A percentile compares a stretch with the other conserved stretches of the same genome.
Conservation (phyloP, 2,329 filamentous ascomycete species). For the Aspergillus brunneoviolaceus region DNA sequence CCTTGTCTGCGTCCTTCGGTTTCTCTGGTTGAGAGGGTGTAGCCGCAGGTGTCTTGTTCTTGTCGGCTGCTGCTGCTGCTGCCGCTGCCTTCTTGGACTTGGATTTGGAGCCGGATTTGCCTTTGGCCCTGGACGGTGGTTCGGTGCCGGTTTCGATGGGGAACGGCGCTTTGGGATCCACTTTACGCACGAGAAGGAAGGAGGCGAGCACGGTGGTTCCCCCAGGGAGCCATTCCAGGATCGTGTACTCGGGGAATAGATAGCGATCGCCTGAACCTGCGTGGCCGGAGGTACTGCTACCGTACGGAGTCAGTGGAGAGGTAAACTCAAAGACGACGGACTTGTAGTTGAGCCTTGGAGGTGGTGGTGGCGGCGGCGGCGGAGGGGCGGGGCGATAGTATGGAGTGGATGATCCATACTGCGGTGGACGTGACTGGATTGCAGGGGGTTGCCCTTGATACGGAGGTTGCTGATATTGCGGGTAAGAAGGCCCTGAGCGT, state of each 20-base stretch:
- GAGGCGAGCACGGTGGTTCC: slow-evolving; percentile 49
- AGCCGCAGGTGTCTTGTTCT: slow-evolving; percentile 11
- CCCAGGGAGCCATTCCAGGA: slow-evolving; percentile 48
- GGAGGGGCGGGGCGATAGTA: slow-evolving; percentile 34
- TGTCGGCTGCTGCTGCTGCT: slow-evolving; percentile 25
- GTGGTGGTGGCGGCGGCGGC: slow-evolving; percentile 30
- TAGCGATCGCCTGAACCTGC: slow-evolving; percentile 49
- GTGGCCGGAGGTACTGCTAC: slow-evolving; percentile 41
- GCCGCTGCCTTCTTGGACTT: slow-evolving; percentile 39
- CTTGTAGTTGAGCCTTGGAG: slow-evolving; percentile 44
- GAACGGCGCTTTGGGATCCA: slow-evolving; percentile 40
- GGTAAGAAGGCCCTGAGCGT: slow-evolving; percentile 30
- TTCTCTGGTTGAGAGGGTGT: slow-evolving; percentile 11
- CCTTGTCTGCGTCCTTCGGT: slow-evolving; percentile 13
- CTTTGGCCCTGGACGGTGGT: slow-evolving; percentile 27
- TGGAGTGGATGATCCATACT: slow-evolving; percentile 34
- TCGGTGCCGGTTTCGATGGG: slow-evolving; percentile 36
- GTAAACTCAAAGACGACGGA: slow-evolving; percentile 51
- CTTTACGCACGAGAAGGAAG: slow-evolving; percentile 47
- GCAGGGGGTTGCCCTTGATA: slow-evolving; percentile 33
- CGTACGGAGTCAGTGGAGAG: slow-evolving; percentile 42
- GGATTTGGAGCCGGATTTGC: slow-evolving; percentile 25
- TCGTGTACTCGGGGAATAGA: slow-evolving; percentile 50
- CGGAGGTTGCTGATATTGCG: slow-evolving; percentile 32
- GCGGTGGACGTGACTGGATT: slow-evolving; percentile 38